These are phyloP conservation scores for Penicillium sp. DNA, from an alignment of 2,329 filamentous ascomycete genomes.

Conservation along the genomic window DNA sequence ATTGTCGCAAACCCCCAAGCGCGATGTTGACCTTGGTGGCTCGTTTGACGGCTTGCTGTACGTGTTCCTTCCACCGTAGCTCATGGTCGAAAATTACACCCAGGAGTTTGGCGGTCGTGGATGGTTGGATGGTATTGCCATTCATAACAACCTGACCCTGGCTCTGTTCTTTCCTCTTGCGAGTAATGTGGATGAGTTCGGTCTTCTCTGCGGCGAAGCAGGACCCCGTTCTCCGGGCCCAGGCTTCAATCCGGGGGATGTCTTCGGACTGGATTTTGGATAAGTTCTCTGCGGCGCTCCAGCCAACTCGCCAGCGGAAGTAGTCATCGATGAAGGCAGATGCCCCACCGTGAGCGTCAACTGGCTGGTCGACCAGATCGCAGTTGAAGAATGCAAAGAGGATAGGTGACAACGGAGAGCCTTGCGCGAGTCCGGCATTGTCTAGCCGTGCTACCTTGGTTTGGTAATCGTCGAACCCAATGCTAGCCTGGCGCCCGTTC, in stretches of 20 bases:
- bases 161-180: slow-evolving; percentile 16
- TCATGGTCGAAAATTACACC: slow-evolving; percentile 28
- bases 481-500: too few relatives aligned
- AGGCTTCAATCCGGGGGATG: slow-evolving; percentile 27
- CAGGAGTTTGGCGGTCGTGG: slow-evolving; percentile 23
- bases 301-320: slow-evolving; percentile 20
- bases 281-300: slow-evolving; percentile 24
- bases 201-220: slow-evolving; percentile 31
- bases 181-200: slow-evolving; percentile 31
- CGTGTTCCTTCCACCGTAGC: too few relatives aligned
- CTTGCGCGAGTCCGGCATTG: slow-evolving; percentile 18
- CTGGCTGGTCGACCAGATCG: too few relatives aligned
- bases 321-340: too few relatives aligned
- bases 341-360: too few relatives aligned
- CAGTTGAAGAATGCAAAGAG: too few relatives aligned
- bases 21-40: neutral
- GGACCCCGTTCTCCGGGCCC: too few relatives aligned
- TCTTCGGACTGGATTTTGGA: slow-evolving; percentile 23
- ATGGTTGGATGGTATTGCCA: slow-evolving; percentile 16
- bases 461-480: slow-evolving; percentile 21
- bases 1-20: too few relatives aligned
- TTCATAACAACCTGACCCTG: slow-evolving; percentile 19
- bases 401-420: too few relatives aligned
- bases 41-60: too few relatives aligned
- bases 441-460: slow-evolving; percentile 1